Base-by-base conservation (phyloP, 2,329 filamentous ascomycete species). In the Didymellaceae sp. region DNA sequence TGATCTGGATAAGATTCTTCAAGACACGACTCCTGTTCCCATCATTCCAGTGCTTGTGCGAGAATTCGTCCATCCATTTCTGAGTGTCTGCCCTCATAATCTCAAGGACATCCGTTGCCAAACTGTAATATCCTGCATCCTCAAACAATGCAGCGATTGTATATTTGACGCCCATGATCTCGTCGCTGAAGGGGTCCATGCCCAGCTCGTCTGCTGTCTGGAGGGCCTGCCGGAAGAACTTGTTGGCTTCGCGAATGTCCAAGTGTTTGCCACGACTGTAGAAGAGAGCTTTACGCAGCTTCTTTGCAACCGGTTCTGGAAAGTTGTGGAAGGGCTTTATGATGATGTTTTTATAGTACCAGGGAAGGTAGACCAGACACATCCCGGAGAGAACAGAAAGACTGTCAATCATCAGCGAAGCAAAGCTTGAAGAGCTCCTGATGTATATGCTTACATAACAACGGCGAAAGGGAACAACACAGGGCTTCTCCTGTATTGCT, bases 101-200 rank as follows among this genome's bases (percentile, higher is more conserved):
- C 71, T 96, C 90, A 24, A 97, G 76, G 4, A 96, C 85, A 40
- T 90, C 83, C 49, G 90, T 86, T 0, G 91, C 86, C 49, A 86
- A 83, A 17, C 83, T 79, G 65, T 86, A 86, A 63, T 88, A 84
- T 24, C 86, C 81, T 13, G 90, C 83, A 66, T 88, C 87, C 73
- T 97, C 90, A 55, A 96, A 80, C 80, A 96, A 86, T 8, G 82
- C 81, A 1, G 90, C 86, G 7, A 96, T 80, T 68, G 92, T 86
- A 41, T 97, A 86, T 67, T 91, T 90, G 43, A 97, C 86, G 7
- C 94, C 94, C 61, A 97, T 81, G 25, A 97, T 87, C 70, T 97
- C 92, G 62, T 97, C 89, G 4, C 89, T 92, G 70, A 92, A 95
- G 0, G 90, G 90, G 67, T 97, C 91, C 77, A 99, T 84, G 0